These are phyloP conservation scores for Fusarium sp. DNA, from an alignment of 2,329 filamentous ascomycete genomes.

Conservation along the genomic window DNA sequence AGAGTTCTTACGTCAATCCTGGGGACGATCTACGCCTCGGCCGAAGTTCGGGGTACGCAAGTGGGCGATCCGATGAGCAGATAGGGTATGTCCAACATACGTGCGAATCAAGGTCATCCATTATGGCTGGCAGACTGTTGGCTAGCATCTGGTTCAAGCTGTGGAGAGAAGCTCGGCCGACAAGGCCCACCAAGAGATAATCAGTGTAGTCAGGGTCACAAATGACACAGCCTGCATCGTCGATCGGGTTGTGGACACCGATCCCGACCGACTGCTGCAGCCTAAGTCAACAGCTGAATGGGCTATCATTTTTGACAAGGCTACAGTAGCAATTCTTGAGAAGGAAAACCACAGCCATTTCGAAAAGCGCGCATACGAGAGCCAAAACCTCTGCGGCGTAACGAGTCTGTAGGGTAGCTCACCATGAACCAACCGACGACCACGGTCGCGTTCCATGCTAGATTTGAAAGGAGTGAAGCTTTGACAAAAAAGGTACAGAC, in stretches of 20 bases:
- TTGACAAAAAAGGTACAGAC: not conserved
- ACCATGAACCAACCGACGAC: not conserved
- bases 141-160: not conserved
- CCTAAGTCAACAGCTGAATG: accelerated
- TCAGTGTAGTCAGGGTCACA: accelerated
- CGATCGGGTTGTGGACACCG: not conserved
- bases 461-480: not conserved
- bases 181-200: accelerated
- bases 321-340: no score
- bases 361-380: not conserved
- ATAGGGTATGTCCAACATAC: not conserved
- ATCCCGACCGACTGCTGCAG: accelerated
- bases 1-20: not conserved
- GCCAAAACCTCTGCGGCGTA: accelerated
- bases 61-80: not conserved
- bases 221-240: no score
- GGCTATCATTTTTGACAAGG: not conserved
- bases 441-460: no score
- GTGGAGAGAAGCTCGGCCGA: not conserved
- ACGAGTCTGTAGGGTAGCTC: not conserved
- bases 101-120: not conserved
- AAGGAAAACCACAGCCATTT: not conserved
- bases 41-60: not conserved
- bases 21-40: not conserved
- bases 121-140: no score